Percentiles rank a stretch among this genome's conserved stretches.
phyloP scores from a whole-genome alignment of 1,284 basidiomycete species.

The Trichosporon sp. region DNA sequence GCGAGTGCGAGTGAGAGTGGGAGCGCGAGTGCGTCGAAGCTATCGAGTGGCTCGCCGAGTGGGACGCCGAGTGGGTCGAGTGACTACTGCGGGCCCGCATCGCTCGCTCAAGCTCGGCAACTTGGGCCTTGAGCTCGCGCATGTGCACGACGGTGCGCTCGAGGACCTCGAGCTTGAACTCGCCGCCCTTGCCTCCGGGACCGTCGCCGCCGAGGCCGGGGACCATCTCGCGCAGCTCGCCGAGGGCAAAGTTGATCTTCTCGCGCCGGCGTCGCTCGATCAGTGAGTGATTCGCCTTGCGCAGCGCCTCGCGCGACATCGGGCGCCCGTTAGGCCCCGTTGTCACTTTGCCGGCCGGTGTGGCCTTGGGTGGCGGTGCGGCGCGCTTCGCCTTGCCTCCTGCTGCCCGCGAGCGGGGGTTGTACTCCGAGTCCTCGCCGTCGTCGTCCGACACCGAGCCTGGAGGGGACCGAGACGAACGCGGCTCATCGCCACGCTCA shows the following conservation, averaged over 20 bases:
- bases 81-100: neutral
- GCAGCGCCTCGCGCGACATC: conserved; percentile 38
- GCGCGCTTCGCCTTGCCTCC: neutral
- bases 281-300: conserved; percentile 46
- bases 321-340: conserved; percentile 17
- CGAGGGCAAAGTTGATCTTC: conserved; percentile 46
- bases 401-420: conserved; percentile 6
- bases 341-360: neutral
- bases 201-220: conserved; percentile 41
- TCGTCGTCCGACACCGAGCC: conserved; percentile 19
- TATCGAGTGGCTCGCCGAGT: neutral
- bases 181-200: conserved; percentile 38
- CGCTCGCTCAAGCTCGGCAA: conserved; percentile 27
- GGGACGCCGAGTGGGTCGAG: neutral
- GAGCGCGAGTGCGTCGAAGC: neutral
- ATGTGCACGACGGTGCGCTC: conserved; percentile 47
- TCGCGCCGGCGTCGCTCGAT: conserved; percentile 46
- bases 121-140: conserved; percentile 35
- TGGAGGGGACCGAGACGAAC: neutral
- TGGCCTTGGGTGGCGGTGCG: neutral
- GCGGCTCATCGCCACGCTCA: too few species aligned
- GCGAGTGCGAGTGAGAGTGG: too few species aligned
- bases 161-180: conserved; percentile 49
- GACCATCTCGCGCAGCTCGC: conserved; percentile 44
- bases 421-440: conserved; percentile 31